Percentiles rank a stretch among this genome's conserved stretches.
Evolutionary conservation across 1,284 basidiomycete species (phyloP).

Genomic region (Leccinum pallidistipes): DNA sequence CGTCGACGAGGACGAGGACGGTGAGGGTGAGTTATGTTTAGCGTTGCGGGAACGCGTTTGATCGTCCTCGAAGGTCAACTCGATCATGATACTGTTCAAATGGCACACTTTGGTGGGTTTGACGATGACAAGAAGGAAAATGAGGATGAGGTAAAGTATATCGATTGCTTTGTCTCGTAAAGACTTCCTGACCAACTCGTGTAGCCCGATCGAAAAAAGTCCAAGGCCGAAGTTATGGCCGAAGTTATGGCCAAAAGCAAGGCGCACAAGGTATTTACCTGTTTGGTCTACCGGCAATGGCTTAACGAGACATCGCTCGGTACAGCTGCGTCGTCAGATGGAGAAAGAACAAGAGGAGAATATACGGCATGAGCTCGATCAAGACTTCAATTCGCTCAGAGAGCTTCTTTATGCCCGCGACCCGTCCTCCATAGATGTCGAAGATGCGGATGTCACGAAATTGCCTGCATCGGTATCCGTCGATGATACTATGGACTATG

Average conservation of each 20-base stretch:
- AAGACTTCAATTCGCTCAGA: slow-evolving; percentile 83
- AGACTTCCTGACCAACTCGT: slow-evolving; percentile 7
- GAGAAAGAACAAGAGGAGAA: slow-evolving; percentile 87
- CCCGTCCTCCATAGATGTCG: slow-evolving; percentile 44
- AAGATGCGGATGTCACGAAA: slow-evolving; percentile 25
- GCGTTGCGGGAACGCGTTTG: slow-evolving; percentile 27
- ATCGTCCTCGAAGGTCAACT: slow-evolving; percentile 54
- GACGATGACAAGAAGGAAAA: slow-evolving; percentile 68
- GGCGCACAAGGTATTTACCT: slow-evolving; percentile 72
- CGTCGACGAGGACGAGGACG: slow-evolving; percentile 71
- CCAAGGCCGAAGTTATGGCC: slow-evolving; percentile 96
- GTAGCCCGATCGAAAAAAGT: slow-evolving; percentile 80
- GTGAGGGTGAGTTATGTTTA: slow-evolving; percentile 32
- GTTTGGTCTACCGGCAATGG: neutral
- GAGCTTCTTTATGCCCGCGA: slow-evolving; percentile 69
- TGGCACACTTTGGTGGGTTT: slow-evolving; percentile 87
- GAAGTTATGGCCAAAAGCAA: slow-evolving; percentile 99
- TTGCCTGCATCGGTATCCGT: slow-evolving; percentile 4
- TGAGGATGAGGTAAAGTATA: slow-evolving; percentile 47
- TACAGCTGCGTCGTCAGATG: slow-evolving; percentile 81
- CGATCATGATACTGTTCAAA: slow-evolving; percentile 61
- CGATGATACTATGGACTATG: slow-evolving; percentile 63
- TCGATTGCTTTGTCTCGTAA: neutral
- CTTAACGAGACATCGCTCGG: slow-evolving; percentile 3
- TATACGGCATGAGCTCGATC: slow-evolving; percentile 86